These are phyloP conservation scores for Camptophora hylomeconis DNA, from an alignment of 2,329 filamentous ascomycete species.

Conservation along the genomic window DNA sequence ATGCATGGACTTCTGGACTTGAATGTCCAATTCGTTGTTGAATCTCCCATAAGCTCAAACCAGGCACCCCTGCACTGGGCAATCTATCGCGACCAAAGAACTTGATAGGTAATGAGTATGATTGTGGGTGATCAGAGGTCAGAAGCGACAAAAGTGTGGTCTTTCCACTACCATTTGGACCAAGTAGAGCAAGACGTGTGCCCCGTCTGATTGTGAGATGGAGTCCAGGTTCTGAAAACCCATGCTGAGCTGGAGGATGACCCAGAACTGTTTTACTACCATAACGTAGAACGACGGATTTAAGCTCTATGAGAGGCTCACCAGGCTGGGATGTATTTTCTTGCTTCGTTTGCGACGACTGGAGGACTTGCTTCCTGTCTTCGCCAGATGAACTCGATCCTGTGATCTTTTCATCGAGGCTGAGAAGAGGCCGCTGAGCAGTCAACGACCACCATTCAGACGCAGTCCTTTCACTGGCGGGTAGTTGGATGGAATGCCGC, in stretches of 20 bases:
- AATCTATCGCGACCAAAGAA: conserved; percentile 74
- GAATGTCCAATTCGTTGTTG: conserved; percentile 84
- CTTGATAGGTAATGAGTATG: conserved; percentile 76
- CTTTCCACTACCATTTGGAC: conserved; percentile 87
- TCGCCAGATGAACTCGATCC: not conserved
- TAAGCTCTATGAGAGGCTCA: conserved; percentile 73
- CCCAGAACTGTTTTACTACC: conserved; percentile 65
- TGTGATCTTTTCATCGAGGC: conserved; percentile 1
- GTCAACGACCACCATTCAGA: too few relatives aligned
- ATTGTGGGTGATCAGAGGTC: conserved; percentile 89
- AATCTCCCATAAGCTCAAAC: conserved; percentile 84
- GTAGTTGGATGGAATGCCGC: too few relatives aligned
- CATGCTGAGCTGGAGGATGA: conserved; percentile 43
- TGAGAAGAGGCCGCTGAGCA: too few relatives aligned
- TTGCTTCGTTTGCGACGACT: too few relatives aligned
- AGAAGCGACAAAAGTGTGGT: conserved; percentile 87
- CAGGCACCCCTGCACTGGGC: conserved; percentile 55
- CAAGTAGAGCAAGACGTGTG: conserved; percentile 84
- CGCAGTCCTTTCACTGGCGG: too few relatives aligned
- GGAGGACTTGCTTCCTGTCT: too few relatives aligned
- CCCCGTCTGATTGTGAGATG: conserved; percentile 73
- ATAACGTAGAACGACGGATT: conserved; percentile 71
- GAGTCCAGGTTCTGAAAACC: conserved; percentile 46
- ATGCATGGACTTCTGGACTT: conserved; percentile 83
- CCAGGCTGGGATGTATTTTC: conserved; percentile 28